Conservation (phyloP, 2,329 filamentous ascomycete genomes). For the Pleomassaria siparia region DNA sequence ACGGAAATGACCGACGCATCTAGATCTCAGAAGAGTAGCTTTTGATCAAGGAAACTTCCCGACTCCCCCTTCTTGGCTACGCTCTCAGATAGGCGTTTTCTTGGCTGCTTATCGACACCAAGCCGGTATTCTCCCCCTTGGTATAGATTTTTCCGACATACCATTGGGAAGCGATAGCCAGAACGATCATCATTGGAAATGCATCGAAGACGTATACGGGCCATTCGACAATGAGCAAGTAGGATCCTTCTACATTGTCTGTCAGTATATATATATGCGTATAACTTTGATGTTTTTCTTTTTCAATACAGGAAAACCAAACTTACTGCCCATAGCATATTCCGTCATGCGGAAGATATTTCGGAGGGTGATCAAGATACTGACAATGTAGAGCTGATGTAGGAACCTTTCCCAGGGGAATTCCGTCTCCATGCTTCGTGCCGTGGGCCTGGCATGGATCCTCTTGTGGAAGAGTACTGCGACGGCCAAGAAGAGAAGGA, state of each 20-base stretch:
- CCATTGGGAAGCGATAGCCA: constrained; percentile 4
- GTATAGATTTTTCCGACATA: constrained; percentile 5
- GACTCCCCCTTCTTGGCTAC: not conserved
- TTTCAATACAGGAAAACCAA: not conserved
- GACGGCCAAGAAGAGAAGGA: constrained; percentile 55
- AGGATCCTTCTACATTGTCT: constrained; percentile 39
- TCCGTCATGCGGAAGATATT: constrained; percentile 51
- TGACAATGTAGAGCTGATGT: constrained; percentile 38
- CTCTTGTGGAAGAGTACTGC: constrained; percentile 50
- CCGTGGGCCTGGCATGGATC: constrained; percentile 22
- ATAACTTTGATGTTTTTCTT: too few species aligned
- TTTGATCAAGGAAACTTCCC: not conserved
- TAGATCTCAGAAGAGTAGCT: not conserved
- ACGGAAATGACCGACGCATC: not conserved
- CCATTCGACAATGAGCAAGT: constrained; percentile 53
- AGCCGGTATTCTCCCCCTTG: not conserved
- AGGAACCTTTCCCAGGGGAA: constrained; percentile 37
- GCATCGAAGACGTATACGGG: constrained; percentile 54
- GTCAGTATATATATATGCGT: too few species aligned
- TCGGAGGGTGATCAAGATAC: constrained; percentile 47
- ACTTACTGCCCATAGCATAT: constrained; percentile 31
- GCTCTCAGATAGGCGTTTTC: not conserved
- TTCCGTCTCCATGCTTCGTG: constrained; percentile 1
- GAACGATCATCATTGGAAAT: constrained; percentile 43
- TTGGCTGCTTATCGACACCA: not conserved